phyloP scores from a whole-genome alignment of 257 asterid species.

The Penstemon barbatus region DNA sequence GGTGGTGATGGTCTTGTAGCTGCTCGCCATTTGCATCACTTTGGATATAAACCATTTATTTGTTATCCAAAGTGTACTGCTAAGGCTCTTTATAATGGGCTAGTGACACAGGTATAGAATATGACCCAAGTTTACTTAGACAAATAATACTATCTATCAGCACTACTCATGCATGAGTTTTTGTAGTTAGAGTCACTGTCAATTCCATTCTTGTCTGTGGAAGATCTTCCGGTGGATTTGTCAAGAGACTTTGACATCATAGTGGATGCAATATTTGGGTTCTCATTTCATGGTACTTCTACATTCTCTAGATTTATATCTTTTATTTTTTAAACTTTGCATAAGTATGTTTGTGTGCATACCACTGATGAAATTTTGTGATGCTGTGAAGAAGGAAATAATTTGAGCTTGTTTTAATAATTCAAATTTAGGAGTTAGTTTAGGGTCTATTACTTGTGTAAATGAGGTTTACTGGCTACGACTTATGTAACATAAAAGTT shows the following conservation, averaged over 20 bases:
- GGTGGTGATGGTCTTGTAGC: constrained; percentile 99
- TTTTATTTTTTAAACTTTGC: constrained; percentile 7
- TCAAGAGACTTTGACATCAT: constrained; percentile 68
- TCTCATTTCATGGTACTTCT: constrained; percentile 82
- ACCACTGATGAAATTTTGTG: constrained; percentile 15
- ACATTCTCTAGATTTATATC: background rate
- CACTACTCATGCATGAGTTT: constrained; percentile 36
- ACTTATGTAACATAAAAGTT: background rate
- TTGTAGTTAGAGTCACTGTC: constrained; percentile 86
- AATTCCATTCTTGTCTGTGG: constrained; percentile 76
- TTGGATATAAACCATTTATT: constrained; percentile 71
- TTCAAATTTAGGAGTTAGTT: constrained; percentile 1
- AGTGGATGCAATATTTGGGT: constrained; percentile 91
- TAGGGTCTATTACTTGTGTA: background rate
- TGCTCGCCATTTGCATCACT: constrained; percentile 92
- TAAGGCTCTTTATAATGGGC: constrained; percentile 72
- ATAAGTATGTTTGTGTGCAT: constrained; percentile 13
- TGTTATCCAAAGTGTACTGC: constrained; percentile 89
- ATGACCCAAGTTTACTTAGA: constrained; percentile 7
- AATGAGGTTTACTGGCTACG: background rate
- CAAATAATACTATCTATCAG: constrained; percentile 23
- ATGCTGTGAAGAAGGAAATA: constrained; percentile 13
- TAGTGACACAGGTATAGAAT: constrained; percentile 76
- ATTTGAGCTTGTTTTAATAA: background rate
- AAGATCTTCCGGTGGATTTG: constrained; percentile 72